Conservation (phyloP, 257 asterid genomes). For the Datura wrightii region DNA sequence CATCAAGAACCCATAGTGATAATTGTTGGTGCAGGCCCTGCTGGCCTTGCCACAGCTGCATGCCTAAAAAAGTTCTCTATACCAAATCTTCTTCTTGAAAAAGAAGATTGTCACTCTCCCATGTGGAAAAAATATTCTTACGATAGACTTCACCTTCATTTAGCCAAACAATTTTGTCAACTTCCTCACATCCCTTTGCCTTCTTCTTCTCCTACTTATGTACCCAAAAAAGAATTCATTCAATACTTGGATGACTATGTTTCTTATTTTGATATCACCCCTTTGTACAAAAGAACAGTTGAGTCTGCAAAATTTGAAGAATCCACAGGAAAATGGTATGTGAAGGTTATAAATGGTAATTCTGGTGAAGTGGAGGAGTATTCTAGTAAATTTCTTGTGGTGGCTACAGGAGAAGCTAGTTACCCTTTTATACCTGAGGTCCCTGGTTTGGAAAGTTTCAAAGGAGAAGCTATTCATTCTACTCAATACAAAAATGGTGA, state of each 20-base stretch:
- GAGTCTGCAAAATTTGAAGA: constrained; percentile 56
- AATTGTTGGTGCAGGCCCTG: constrained; percentile 76
- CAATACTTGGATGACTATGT: constrained; percentile 66
- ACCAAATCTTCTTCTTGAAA: constrained; percentile 63
- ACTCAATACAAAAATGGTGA: constrained; percentile 62
- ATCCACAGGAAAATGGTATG: constrained; percentile 46
- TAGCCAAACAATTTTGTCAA: constrained; percentile 58
- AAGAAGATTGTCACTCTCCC: constrained; percentile 75
- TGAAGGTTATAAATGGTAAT: constrained; percentile 45
- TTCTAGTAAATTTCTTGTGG: constrained; percentile 60
- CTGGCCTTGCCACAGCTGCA: constrained; percentile 84
- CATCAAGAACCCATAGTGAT: constrained; percentile 39
- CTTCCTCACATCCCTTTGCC: constrained; percentile 67
- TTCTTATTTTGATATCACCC: constrained; percentile 49
- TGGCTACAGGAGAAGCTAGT: constrained; percentile 75
- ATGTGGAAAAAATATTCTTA: constrained; percentile 75
- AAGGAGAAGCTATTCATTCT: constrained; percentile 69
- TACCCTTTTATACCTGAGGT: constrained; percentile 57
- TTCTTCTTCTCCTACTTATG: constrained; percentile 48
- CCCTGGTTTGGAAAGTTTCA: constrained; percentile 55
- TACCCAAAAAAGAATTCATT: constrained; percentile 47
- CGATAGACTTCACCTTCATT: constrained; percentile 81
- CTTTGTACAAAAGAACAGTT: constrained; percentile 48
- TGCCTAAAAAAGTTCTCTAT: constrained; percentile 51
- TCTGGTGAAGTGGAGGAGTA: constrained; percentile 51